phyloP scores from a whole-genome alignment of 2,329 filamentous ascomycete species.

The Cladosporium velox region DNA sequence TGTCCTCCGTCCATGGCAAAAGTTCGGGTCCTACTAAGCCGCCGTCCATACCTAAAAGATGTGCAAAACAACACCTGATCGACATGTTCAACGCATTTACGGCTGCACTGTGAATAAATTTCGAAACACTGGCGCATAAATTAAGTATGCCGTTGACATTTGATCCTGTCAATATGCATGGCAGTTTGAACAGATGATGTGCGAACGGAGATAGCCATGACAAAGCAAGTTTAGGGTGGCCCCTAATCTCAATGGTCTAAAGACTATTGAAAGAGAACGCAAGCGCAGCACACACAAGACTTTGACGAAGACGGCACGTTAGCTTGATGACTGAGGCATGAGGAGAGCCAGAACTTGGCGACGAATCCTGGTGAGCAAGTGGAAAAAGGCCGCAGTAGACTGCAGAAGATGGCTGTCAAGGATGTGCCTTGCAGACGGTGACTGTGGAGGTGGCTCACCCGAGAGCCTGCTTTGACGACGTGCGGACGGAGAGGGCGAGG shows the following conservation, averaged over 20 bases:
- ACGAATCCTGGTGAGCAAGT: background rate
- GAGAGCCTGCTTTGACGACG: slow-evolving; percentile 13
- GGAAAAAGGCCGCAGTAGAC: slow-evolving; percentile 4
- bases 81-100: background rate
- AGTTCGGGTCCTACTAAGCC: background rate
- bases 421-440: slow-evolving; percentile 19
- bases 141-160: background rate
- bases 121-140: background rate
- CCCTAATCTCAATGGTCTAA: slow-evolving; percentile 5
- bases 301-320: slow-evolving; percentile 5
- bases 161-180: background rate
- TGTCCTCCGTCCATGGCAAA: background rate
- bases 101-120: background rate
- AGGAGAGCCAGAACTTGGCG: slow-evolving; percentile 5
- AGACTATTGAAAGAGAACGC: slow-evolving; percentile 7
- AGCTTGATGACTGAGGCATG: slow-evolving; percentile 18
- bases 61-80: background rate
- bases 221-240: background rate
- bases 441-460: slow-evolving; percentile 17
- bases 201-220: background rate
- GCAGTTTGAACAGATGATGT: background rate
- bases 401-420: slow-evolving; percentile 7
- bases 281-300: background rate
- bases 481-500: slow-evolving; percentile 4
- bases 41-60: background rate